phyloP scores from a whole-genome alignment of 1,284 basidiomycete species.

The Cystobasidium sp. region DNA sequence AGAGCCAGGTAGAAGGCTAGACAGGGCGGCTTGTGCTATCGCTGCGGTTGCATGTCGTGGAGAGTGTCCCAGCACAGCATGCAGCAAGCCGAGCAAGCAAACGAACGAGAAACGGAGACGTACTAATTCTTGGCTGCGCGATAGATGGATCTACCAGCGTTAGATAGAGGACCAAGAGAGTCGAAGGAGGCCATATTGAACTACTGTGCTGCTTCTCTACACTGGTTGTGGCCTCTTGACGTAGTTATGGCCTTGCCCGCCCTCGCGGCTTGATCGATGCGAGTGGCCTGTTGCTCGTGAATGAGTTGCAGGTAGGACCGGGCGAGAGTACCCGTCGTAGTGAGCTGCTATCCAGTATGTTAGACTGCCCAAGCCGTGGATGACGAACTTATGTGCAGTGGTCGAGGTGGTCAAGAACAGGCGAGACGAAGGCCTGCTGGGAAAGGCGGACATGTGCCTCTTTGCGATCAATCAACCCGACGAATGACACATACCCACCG shows the following conservation, averaged over 20 bases:
- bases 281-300: background rate
- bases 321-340: too few relatives aligned
- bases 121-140: slow-evolving; percentile 42
- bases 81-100: background rate
- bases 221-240: background rate
- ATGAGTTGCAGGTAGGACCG: too few relatives aligned
- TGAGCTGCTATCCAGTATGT: too few relatives aligned
- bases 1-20: too few relatives aligned
- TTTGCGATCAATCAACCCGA: too few relatives aligned
- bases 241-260: background rate
- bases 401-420: too few relatives aligned
- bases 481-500: too few relatives aligned
- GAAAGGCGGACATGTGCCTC: too few relatives aligned
- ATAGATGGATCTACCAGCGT: slow-evolving; percentile 16
- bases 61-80: too few relatives aligned
- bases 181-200: slow-evolving; percentile 9
- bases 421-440: too few relatives aligned
- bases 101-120: background rate
- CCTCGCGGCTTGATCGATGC: slow-evolving; percentile 4
- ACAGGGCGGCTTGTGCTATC: background rate
- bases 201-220: background rate
- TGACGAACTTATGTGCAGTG: too few relatives aligned
- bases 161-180: slow-evolving; percentile 17
- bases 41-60: background rate
- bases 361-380: too few relatives aligned